Base-by-base conservation (phyloP, 2,329 filamentous ascomycete genomes). In the Botryotinia convoluta region DNA sequence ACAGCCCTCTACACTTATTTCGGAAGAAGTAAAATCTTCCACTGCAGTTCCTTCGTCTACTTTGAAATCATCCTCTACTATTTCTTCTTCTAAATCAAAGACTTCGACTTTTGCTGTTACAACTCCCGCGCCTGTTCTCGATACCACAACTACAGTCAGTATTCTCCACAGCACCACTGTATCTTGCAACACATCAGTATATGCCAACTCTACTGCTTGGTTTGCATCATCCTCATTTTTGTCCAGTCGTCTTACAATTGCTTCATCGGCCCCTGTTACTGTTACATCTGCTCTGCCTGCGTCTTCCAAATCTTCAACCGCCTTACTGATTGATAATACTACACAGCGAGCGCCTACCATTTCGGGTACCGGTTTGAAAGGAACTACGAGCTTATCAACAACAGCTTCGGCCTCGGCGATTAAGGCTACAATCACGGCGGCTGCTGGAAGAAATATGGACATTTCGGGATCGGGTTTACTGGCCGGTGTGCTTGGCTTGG, bases 291-390 rank as follows among this genome's bases (percentile, higher is more conserved):
- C 63, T 42, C 39, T 37, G 29, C 22, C 65, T 69, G 48, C 65
- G 18, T 57, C 65, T 42, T 69, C 48, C 8, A 42, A 26, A 10
- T 42, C n/a, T 57, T 32, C 48, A 42, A 42, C 48, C 18, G 35
- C 65, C n/a, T 69, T 69, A 69, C 65, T 69, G 51, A 69, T 69
- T 44, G 65, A 69, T 69, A 69, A 35, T 22, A 9, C 65, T 57
- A 42, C 37, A 69, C 65, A 69, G 65, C 65, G 48, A 32, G 54
- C 51, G 4, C 51, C 48, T 32, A 26, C 10, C 7, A 20, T 37
- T 26, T 42, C 48, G 6, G 48, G 26, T 26, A 16, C 65, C 5
- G n/a, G 37, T 22, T 42, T n/a, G 18, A 57, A 32, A 51, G 51
- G 48, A 59, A 59, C 48, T 16, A 37, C 10, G n/a, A 32, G n/a